Evolutionary conservation across 768 basidiomycete species (phyloP).

Genomic region (Lyophyllum atratum): DNA sequence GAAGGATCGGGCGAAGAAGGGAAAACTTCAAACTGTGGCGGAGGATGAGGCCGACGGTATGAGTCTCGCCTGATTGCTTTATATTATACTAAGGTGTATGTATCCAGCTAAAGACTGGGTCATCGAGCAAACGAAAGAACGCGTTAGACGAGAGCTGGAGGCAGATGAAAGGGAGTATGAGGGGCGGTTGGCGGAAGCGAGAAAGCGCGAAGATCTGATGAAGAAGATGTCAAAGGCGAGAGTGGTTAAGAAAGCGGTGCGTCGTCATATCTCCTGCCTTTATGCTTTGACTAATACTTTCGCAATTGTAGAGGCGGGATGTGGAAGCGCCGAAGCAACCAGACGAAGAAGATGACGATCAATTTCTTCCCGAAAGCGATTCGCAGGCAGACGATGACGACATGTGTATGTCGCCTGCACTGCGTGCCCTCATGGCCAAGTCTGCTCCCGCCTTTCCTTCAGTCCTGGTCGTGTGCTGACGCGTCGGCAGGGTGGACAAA

Average conservation of each 20-base stretch:
- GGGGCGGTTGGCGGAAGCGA: slow-evolving; percentile 56
- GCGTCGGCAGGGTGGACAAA: slow-evolving; percentile 32
- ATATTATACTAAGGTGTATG: not conserved
- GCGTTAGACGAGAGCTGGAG: slow-evolving; percentile 67
- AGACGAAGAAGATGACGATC: slow-evolving; percentile 55
- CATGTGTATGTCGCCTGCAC: slow-evolving; percentile 71
- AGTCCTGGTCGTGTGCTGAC: slow-evolving; percentile 2
- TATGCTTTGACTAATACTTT: not conserved
- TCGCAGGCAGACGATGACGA: slow-evolving; percentile 40
- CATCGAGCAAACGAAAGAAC: slow-evolving; percentile 65
- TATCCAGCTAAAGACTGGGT: slow-evolving; percentile 75
- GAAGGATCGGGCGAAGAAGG: slow-evolving; percentile 66
- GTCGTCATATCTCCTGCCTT: slow-evolving; percentile 16
- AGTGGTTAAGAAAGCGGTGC: slow-evolving; percentile 62
- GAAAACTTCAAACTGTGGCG: slow-evolving; percentile 49
- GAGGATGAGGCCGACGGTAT: slow-evolving; percentile 34
- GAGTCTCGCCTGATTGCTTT: slow-evolving; percentile 5
- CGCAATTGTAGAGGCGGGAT: slow-evolving; percentile 14
- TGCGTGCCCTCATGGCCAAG: slow-evolving; percentile 82
- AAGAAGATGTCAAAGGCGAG: slow-evolving; percentile 54
- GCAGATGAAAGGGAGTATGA: slow-evolving; percentile 66
- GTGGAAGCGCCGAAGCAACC: slow-evolving; percentile 13
- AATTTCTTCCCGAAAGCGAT: slow-evolving; percentile 69
- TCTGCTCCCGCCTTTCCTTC: slow-evolving; percentile 32
- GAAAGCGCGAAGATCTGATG: slow-evolving; percentile 62